Evolutionary conservation across 2,329 filamentous ascomycete species (phyloP), one percentile per base, ranked within the genome.

Genomic region (Microdochium trichocladiopsis): DNA sequence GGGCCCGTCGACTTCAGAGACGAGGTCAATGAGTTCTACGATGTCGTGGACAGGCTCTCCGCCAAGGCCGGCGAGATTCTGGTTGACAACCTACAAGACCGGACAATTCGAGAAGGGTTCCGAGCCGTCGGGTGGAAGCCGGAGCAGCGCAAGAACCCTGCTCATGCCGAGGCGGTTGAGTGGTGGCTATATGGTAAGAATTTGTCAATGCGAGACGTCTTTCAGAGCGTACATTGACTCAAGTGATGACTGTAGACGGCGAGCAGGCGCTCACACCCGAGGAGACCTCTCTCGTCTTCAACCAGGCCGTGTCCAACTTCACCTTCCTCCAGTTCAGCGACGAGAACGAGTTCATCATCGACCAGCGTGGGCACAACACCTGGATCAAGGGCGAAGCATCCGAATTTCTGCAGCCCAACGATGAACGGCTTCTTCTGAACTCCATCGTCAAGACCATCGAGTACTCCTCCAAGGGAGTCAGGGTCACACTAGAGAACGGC

Each of bases 281-380:
- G 50, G 67, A 79, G 48, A 77, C 73, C 21, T 78, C 77, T 1
- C 69, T 80, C 24, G 66, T 80, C 18, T 86, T 79, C 53, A 79
- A 79, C 1, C 69, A 76, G 14, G 74, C 79, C 0, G 76, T 72
- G 2, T 74, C 79, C 47, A 87, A 87, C 59, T 67, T 82, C 9
- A 84, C 82, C 0, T 86, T 82, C 58, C 77, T 83, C 55, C 77
- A 83, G 53, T 87, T 76, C 64, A 76, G 76, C n/a, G 75, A 82
- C 16, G 75, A 75, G 18, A 85, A 84, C 62, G 81, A 84, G 56
- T 77, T 81, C 25, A 82, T 84, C 41, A 67, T 73, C 28, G 84
- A 88, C 54, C 75, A 76, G 45, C 75, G 83, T 1, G 84, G 84
- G 2, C 86, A 80, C 66, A 82, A 77, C 53, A 61, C 73, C 14